Evolutionary conservation across 2,329 filamentous ascomycete genomes (phyloP).

Genomic region (Reticulascus tulasneorum): DNA sequence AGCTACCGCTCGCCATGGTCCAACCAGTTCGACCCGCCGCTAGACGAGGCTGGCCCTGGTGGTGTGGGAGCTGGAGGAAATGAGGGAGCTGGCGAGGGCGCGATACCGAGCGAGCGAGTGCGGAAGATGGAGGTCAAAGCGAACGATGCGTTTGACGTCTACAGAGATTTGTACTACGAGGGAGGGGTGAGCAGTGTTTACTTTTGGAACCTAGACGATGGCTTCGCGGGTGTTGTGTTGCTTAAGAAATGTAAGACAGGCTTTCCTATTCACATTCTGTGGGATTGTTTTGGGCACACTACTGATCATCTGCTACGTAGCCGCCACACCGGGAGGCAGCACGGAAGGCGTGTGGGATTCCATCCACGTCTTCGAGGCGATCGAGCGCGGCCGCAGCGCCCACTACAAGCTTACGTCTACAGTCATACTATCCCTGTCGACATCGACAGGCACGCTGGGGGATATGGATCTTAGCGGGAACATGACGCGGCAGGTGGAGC

Average conservation of each 20-base stretch:
- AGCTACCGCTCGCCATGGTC: slow-evolving; percentile 98
- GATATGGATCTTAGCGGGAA: slow-evolving; percentile 92
- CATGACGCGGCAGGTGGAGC: slow-evolving; percentile 95
- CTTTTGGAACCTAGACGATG: slow-evolving; percentile 97
- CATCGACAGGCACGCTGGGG: slow-evolving; percentile 57
- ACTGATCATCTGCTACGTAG: slow-evolving; percentile 33
- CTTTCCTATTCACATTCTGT: not conserved
- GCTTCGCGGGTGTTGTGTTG: slow-evolving; percentile 92
- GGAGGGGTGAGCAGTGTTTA: slow-evolving; percentile 95
- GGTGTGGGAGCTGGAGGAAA: slow-evolving; percentile 49
- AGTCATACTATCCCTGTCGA: slow-evolving; percentile 85
- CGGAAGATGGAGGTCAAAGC: slow-evolving; percentile 90
- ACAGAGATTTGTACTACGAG: slow-evolving; percentile 95
- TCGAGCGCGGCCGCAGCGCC: slow-evolving; percentile 83
- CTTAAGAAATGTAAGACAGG: slow-evolving; percentile 77
- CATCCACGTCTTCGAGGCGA: slow-evolving; percentile 97
- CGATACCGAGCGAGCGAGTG: slow-evolving; percentile 84
- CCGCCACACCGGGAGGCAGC: slow-evolving; percentile 59
- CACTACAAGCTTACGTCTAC: slow-evolving; percentile 98
- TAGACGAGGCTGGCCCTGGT: slow-evolving; percentile 57
- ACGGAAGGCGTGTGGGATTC: slow-evolving; percentile 90
- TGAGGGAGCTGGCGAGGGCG: slow-evolving; percentile 68
- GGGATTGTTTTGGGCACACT: not conserved
- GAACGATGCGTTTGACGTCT: slow-evolving; percentile 96
- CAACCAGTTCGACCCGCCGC: slow-evolving; percentile 93